Evolutionary conservation across 805 yeast genomes (phyloP), one percentile per base, ranked within the genome.

Genomic region (Myxozyma sirexii): DNA sequence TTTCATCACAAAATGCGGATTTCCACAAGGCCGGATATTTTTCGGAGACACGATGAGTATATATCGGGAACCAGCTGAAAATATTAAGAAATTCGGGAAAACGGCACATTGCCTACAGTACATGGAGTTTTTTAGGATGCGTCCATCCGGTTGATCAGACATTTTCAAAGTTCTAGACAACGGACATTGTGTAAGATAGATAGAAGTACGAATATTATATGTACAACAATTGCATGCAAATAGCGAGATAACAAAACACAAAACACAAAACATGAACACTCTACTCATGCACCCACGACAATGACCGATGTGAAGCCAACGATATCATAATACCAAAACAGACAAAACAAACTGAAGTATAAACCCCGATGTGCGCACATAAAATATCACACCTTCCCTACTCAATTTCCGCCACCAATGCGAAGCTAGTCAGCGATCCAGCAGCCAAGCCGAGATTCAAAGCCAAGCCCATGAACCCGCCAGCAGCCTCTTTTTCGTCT

Each of bases 391-490:
- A 35, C 23, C 15, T 26, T 7, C 8, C 31, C 41, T 55, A 60
- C 43, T 54, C 41, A 23, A 61, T 44, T 29, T 55, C 46, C 8
- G 64, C 64, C 7, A 62, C 65, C 41, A 62, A 21, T 15, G 48
- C 48, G 69, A 90, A 93, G 68, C 96, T 88, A 55, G 85, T 69
- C 0, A 90, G 62, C 60, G 96, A 85, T 3, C 99, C 99, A 1
- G 80, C 76, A 0, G 94, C 84, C 52, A 93, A 79, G 0, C 97
- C 97, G 10, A 84, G 70, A 57, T 92, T 85, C 53, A 92, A 81
- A 65, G 90, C 84, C 23, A 92, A 83, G 0, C 90, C 84, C 46
- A 96, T 86, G 71, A 92, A 88, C 2, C 97, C 97, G 46, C 97
- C 97, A 1, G 98, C 97, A 0, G 97, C 97, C 60, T 89, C 90